Evolutionary conservation across 2,329 filamentous ascomycete genomes (phyloP).

Genomic region (Geosmithia putterillii): DNA sequence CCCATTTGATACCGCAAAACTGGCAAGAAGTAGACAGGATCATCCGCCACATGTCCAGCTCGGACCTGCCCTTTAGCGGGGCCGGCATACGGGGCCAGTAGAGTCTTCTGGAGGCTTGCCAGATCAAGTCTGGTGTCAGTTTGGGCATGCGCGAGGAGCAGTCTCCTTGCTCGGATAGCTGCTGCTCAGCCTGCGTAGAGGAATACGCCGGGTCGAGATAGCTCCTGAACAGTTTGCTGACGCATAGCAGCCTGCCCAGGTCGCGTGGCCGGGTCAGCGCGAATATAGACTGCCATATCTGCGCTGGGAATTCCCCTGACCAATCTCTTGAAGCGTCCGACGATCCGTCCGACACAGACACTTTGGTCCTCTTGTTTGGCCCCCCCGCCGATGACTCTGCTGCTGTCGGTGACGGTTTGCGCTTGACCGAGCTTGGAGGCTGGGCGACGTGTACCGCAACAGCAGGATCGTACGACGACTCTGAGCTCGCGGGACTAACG

Average conservation of each 20-base stretch:
- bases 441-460: background rate
- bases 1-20: constrained; percentile 42
- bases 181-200: background rate
- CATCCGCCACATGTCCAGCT: constrained; percentile 68
- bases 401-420: background rate
- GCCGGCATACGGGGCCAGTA: constrained; percentile 57
- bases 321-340: constrained; percentile 6
- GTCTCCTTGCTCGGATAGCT: background rate
- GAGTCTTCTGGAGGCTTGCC: constrained; percentile 54
- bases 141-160: constrained; percentile 1
- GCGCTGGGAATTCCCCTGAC: constrained; percentile 33
- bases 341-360: background rate
- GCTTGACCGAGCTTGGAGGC: background rate
- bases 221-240: constrained; percentile 54
- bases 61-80: constrained; percentile 51
- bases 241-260: constrained; percentile 51
- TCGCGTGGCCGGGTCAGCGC: constrained; percentile 50
- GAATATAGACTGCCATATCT: constrained; percentile 62
- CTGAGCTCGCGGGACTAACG: background rate
- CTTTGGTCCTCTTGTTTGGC: background rate
- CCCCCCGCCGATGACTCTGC: background rate
- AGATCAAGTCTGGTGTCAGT: constrained; percentile 52
- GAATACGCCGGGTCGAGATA: constrained; percentile 35
- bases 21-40: constrained; percentile 53
- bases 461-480: constrained; percentile 2